These are phyloP conservation scores for Camelina hispida DNA, from an alignment of 345 rosid species.

Conservation along the genomic window DNA sequence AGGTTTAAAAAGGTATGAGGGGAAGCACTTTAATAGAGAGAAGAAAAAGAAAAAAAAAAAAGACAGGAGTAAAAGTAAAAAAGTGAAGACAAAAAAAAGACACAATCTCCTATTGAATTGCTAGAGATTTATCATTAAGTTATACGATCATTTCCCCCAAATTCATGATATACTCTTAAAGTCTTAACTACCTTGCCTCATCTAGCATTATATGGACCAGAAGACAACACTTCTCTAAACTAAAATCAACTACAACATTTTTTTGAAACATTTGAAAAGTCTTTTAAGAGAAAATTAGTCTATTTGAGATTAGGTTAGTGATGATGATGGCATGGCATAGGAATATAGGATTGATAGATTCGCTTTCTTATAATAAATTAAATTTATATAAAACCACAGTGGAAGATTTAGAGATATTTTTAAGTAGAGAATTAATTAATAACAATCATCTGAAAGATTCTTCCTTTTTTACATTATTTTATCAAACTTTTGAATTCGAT, in stretches of 20 bases:
- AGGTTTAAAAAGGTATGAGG: not conserved
- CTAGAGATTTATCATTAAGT: not conserved
- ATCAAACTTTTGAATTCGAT: conserved; percentile 35
- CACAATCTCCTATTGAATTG: not conserved
- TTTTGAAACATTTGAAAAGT: not conserved
- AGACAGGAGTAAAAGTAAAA: conserved; percentile 11
- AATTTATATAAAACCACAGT: not conserved
- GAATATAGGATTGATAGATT: conserved; percentile 42
- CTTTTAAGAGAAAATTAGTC: not conserved
- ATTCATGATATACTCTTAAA: not conserved
- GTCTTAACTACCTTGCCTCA: not conserved
- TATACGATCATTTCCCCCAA: not conserved
- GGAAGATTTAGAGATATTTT: conserved; percentile 30
- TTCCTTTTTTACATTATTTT: conserved; percentile 23
- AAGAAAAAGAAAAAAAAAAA: not conserved
- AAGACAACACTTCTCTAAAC: not conserved
- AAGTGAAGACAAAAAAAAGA: not conserved
- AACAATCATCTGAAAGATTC: conserved; percentile 39
- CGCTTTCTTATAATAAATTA: not conserved
- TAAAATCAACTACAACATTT: not conserved
- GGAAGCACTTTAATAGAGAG: not conserved
- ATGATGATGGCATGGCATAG: too few relatives aligned
- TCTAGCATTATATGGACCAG: not conserved
- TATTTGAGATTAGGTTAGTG: not conserved
- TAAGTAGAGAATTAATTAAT: not conserved